A percentile compares a stretch with the other conserved stretches of the same genome.
Conservation (phyloP, 352 stramenopile species). For the Pythium aphanidermatum region DNA sequence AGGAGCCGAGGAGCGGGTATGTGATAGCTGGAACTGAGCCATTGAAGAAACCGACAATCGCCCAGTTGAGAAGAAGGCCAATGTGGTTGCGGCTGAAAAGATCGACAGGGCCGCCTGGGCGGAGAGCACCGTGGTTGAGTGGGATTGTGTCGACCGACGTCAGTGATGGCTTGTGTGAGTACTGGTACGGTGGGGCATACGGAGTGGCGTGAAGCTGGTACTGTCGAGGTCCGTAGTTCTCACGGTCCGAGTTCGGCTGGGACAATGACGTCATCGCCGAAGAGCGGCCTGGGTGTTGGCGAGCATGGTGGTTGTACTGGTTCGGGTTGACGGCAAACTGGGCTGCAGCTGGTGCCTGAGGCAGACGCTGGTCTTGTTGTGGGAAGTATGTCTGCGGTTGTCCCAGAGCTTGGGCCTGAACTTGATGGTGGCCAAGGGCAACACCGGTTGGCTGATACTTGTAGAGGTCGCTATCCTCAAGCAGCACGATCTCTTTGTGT, state of each 20-base stretch:
- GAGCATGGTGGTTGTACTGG: too few relatives aligned
- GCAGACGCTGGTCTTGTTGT: too few relatives aligned
- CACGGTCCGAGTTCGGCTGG: background rate
- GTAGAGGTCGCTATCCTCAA: conserved; percentile 15
- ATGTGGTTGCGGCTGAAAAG: conserved; percentile 3
- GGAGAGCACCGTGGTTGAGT: conserved; percentile 4
- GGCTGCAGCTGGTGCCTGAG: too few relatives aligned
- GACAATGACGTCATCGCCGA: background rate
- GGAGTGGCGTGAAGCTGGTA: conserved; percentile 6
- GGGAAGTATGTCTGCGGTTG: too few relatives aligned
- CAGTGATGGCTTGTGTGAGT: background rate
- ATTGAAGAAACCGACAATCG: conserved; percentile 24
- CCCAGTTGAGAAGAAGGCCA: conserved; percentile 23
- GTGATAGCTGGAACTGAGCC: conserved; percentile 10
- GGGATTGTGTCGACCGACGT: conserved; percentile 6
- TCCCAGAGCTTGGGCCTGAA: too few relatives aligned
- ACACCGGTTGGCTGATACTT: conserved; percentile 1
- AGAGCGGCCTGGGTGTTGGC: too few relatives aligned
- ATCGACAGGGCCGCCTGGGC: conserved; percentile 2
- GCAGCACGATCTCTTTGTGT: conserved; percentile 8
- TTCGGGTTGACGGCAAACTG: too few relatives aligned
- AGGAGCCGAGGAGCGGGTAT: conserved; percentile 18
- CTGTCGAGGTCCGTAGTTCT: background rate
- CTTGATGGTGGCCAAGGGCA: background rate
- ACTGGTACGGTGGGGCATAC: background rate